These are phyloP conservation scores for Cladosporium colombiae DNA, from an alignment of 2,329 filamentous ascomycete genomes.

Conservation along the genomic window DNA sequence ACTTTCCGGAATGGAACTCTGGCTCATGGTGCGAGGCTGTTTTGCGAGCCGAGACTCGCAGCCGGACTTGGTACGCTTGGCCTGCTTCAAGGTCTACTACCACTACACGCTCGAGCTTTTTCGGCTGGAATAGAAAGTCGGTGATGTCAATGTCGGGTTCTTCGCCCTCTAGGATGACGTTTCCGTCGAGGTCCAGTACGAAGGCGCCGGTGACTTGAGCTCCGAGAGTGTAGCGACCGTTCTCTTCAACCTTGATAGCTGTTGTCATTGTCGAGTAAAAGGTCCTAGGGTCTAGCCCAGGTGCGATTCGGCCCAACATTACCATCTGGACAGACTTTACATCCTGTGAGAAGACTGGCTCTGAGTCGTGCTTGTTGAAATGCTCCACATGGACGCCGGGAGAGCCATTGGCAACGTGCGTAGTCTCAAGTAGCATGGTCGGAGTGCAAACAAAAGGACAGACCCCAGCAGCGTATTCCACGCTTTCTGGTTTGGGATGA, in stretches of 20 bases:
- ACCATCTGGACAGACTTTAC: neutral
- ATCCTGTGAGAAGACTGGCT: neutral
- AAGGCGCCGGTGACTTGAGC: conserved; percentile 33
- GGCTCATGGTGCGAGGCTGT: conserved; percentile 65
- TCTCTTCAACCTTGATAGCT: neutral
- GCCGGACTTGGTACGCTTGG: conserved; percentile 58
- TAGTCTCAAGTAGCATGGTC: conserved; percentile 54
- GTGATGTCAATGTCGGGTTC: conserved; percentile 64
- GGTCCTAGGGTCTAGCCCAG: neutral
- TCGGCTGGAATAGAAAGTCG: conserved; percentile 66
- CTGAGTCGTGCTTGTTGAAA: neutral
- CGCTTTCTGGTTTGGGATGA: conserved; percentile 24
- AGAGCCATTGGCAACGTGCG: conserved; percentile 33
- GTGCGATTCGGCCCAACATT: neutral
- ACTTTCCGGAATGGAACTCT: conserved; percentile 62
- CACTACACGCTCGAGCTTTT: conserved; percentile 64
- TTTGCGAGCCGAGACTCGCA: conserved; percentile 60
- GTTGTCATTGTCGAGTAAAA: neutral
- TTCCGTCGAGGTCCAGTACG: conserved; percentile 54
- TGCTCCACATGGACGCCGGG: neutral
- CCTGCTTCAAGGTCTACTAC: conserved; percentile 59
- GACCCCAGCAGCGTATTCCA: conserved; percentile 27
- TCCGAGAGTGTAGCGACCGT: neutral
- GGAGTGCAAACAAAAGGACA: conserved; percentile 29
- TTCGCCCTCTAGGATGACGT: conserved; percentile 60